Evolutionary conservation across 2,329 filamentous ascomycete species (phyloP).

Genomic region (Pseudocercospora vitis): DNA sequence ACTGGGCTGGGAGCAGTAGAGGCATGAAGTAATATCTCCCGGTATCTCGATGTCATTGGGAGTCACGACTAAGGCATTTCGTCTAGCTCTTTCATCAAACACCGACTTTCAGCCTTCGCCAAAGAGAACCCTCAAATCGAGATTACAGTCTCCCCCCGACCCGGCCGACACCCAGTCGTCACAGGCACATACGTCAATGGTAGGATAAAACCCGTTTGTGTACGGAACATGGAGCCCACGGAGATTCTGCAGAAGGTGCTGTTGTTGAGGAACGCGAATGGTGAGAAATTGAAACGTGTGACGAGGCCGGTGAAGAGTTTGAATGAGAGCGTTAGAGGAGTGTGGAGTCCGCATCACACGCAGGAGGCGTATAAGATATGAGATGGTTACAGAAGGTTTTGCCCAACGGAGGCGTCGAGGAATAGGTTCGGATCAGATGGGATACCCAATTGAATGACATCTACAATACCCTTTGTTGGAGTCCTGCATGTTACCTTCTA

Average conservation of each 20-base stretch:
- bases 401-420: no score
- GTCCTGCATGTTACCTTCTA: no score
- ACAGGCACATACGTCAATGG: conserved; percentile 93
- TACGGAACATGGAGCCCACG: conserved; percentile 77
- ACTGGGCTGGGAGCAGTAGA: conserved; percentile 87
- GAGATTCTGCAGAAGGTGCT: conserved; percentile 80
- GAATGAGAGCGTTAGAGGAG: conserved; percentile 65
- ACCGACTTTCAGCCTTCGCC: conserved; percentile 74
- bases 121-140: conserved; percentile 82
- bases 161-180: conserved; percentile 85
- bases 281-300: conserved; percentile 66
- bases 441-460: no score
- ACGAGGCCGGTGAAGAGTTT: conserved; percentile 61
- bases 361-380: conserved; percentile 51
- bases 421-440: no score
- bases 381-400: no score
- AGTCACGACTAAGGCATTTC: neutral
- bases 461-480: no score
- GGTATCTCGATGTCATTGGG: neutral
- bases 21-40: conserved; percentile 77
- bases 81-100: conserved; percentile 74
- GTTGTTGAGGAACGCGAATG: conserved; percentile 70
- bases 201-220: conserved; percentile 78
- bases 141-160: conserved; percentile 85
- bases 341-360: conserved; percentile 65